Percentiles rank a stretch among this genome's conserved stretches.
Evolutionary conservation across 768 basidiomycete genomes (phyloP).

Genomic region (Steccherinum ochraceum): DNA sequence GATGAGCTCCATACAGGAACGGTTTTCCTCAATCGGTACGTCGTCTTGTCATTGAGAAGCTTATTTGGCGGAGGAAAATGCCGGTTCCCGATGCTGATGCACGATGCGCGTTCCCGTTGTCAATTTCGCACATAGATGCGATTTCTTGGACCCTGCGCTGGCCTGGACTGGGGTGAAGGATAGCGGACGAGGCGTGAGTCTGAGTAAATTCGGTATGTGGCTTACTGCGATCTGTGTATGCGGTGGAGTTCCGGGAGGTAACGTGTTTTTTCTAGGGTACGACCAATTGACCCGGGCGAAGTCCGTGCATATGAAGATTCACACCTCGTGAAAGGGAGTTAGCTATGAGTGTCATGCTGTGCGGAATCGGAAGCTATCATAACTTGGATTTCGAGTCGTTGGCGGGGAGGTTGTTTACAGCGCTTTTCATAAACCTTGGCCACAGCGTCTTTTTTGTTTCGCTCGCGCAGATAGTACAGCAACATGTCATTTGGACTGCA

Average conservation of each 20-base stretch:
- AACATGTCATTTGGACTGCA: too few relatives aligned
- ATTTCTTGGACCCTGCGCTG: conserved; percentile 87
- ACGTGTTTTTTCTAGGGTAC: conserved; percentile 47
- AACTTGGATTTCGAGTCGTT: too few relatives aligned
- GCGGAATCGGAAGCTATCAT: too few relatives aligned
- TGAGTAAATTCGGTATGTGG: conserved; percentile 79
- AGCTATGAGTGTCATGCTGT: not conserved
- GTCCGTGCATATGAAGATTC: conserved; percentile 78
- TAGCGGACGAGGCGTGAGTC: conserved; percentile 84
- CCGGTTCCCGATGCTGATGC: too few relatives aligned
- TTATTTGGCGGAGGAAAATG: not conserved
- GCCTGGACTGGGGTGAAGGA: conserved; percentile 95
- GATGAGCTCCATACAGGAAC: conserved; percentile 84
- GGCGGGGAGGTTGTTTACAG: too few relatives aligned
- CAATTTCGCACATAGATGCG: conserved; percentile 71
- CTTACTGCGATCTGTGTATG: too few relatives aligned
- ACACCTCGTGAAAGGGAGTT: conserved; percentile 35
- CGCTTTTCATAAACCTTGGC: too few relatives aligned
- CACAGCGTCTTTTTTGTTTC: too few relatives aligned
- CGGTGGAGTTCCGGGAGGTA: not conserved
- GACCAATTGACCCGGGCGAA: conserved; percentile 82
- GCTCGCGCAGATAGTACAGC: too few relatives aligned
- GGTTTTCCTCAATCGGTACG: conserved; percentile 83
- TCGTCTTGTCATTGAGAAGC: not conserved
- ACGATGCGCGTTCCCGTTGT: too few relatives aligned